Percentiles rank a stretch among this genome's conserved stretches.
These are phyloP conservation scores for Cardamine chenopodiifolia DNA, from an alignment of 345 rosid genomes.

Conservation along the genomic window DNA sequence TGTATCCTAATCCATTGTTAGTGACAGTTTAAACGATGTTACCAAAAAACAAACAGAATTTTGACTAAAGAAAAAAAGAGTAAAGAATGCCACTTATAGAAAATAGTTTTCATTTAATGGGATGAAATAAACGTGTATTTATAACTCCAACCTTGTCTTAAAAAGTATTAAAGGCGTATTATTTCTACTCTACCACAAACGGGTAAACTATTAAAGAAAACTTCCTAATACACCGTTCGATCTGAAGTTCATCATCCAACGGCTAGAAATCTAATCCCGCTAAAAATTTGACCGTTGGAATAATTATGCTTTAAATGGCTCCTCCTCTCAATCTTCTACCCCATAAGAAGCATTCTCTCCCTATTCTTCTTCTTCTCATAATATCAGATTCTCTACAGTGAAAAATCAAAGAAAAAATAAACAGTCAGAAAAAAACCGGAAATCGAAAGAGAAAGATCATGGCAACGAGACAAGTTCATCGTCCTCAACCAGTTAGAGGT, in stretches of 20 bases:
- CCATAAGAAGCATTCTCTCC: slow-evolving; percentile 17
- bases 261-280: slow-evolving; percentile 26
- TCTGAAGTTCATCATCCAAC: slow-evolving; percentile 26
- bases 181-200: background rate
- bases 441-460: slow-evolving; percentile 11
- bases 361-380: background rate
- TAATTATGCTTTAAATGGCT: slow-evolving; percentile 29
- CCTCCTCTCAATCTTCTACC: slow-evolving; percentile 8
- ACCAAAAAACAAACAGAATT: background rate
- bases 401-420: background rate
- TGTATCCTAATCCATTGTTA: background rate
- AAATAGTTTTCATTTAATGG: background rate
- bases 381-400: slow-evolving; percentile 1
- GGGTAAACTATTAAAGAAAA: background rate
- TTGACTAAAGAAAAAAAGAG: background rate
- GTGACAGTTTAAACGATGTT: background rate
- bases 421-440: background rate
- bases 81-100: background rate
- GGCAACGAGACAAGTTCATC: slow-evolving; percentile 33
- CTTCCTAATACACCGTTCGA: slow-evolving; percentile 26
- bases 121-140: background rate
- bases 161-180: background rate
- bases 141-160: background rate
- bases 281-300: slow-evolving; percentile 40
- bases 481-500: slow-evolving; percentile 35